Conservation (phyloP, 179 eudicot species). For the Heliamphora pulchella region DNA sequence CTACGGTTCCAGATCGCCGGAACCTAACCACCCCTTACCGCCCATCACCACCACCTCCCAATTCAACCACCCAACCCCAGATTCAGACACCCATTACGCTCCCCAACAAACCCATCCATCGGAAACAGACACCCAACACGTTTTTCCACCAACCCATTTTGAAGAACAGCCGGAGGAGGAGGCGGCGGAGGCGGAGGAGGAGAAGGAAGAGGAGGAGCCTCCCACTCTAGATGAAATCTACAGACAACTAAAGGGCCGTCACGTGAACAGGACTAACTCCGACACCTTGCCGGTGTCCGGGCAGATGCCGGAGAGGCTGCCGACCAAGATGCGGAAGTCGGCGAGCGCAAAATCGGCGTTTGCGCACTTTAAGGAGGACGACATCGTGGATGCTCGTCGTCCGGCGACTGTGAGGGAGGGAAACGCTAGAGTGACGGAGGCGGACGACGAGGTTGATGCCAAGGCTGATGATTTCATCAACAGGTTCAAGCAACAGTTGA, state of each 20-base stretch:
- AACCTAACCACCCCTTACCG: conserved; percentile 10
- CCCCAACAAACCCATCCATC: conserved; percentile 8
- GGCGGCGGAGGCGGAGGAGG: neutral
- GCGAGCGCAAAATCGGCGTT: conserved; percentile 51
- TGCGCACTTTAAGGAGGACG: conserved; percentile 35
- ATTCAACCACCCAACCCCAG: conserved; percentile 2
- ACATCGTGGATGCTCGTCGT: conserved; percentile 46
- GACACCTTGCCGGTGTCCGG: conserved; percentile 50
- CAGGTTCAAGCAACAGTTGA: conserved; percentile 61
- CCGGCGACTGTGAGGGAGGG: conserved; percentile 51
- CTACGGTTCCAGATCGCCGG: conserved; percentile 20
- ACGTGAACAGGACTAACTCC: conserved; percentile 42
- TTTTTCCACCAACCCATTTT: conserved; percentile 1
- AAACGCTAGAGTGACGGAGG: conserved; percentile 19
- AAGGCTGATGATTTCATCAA: conserved; percentile 77
- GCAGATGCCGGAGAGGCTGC: conserved; percentile 34
- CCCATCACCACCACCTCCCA: conserved; percentile 6
- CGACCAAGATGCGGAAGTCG: conserved; percentile 63
- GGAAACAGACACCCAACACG: conserved; percentile 16
- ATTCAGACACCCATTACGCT: conserved; percentile 8
- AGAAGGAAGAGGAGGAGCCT: conserved; percentile 16
- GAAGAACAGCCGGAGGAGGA: neutral
- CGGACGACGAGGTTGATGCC: conserved; percentile 56
- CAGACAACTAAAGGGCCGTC: conserved; percentile 27
- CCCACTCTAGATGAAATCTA: conserved; percentile 50